Conservation (phyloP, 1,284 basidiomycete species). For the Austroboletus novae-zelandiae region DNA sequence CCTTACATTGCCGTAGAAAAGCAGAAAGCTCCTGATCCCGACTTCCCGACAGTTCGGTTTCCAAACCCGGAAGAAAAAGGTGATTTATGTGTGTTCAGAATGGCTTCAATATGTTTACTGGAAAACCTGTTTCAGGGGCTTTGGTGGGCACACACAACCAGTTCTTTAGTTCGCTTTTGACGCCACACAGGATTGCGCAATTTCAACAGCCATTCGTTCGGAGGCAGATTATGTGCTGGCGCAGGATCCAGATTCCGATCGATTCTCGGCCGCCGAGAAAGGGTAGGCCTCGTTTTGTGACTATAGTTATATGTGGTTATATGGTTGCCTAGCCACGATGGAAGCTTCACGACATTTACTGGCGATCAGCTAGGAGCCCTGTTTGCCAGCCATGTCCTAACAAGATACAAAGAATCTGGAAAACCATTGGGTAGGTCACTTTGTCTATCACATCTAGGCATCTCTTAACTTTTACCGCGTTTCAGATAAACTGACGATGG, state of each 20-base stretch:
- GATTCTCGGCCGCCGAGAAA: slow-evolving; percentile 80
- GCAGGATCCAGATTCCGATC: slow-evolving; percentile 84
- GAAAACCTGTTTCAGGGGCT: slow-evolving; percentile 40
- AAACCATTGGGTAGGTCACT: slow-evolving; percentile 47
- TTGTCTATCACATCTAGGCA: not conserved
- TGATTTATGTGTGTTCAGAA: slow-evolving; percentile 19
- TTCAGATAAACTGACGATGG: slow-evolving; percentile 70
- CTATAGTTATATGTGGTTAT: not conserved
- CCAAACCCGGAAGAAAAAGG: slow-evolving; percentile 90
- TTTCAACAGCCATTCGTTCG: slow-evolving; percentile 53
- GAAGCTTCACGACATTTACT: slow-evolving; percentile 71
- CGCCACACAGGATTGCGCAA: slow-evolving; percentile 59
- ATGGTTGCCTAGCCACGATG: slow-evolving; percentile 40
- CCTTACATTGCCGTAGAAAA: slow-evolving; percentile 58
- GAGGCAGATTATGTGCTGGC: slow-evolving; percentile 68
- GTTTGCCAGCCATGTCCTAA: slow-evolving; percentile 63
- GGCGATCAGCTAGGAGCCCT: slow-evolving; percentile 82
- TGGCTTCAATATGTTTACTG: slow-evolving; percentile 7
- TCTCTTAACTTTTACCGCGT: not conserved
- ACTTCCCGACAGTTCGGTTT: slow-evolving; percentile 80
- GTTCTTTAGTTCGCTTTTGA: slow-evolving; percentile 4
- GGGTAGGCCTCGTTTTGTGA: slow-evolving; percentile 37
- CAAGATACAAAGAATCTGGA: slow-evolving; percentile 56
- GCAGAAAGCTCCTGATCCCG: slow-evolving; percentile 72
- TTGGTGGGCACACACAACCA: slow-evolving; percentile 40